These are phyloP conservation scores for Pythium volutum DNA, from an alignment of 352 stramenopile species.

Conservation along the genomic window DNA sequence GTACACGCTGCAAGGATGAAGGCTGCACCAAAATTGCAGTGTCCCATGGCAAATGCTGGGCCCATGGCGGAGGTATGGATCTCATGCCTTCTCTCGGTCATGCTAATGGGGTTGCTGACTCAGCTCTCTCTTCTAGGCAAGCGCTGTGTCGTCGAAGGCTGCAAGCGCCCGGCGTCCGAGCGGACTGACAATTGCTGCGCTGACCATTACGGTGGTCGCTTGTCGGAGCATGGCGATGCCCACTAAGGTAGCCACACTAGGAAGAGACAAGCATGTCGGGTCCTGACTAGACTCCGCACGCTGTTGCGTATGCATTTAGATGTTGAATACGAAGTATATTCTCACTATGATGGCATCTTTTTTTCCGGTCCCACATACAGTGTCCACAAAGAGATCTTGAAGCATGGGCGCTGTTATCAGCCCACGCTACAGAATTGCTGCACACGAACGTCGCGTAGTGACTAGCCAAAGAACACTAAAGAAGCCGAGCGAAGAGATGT, in stretches of 20 bases:
- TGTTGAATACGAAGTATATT: no score
- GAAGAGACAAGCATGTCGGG: background rate
- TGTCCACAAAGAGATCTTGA: background rate
- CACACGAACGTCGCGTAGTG: background rate
- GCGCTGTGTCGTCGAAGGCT: slow-evolving; percentile 23
- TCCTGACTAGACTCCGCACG: no score
- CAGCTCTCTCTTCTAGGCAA: slow-evolving; percentile 18
- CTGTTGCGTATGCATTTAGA: background rate
- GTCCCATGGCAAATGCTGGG: slow-evolving; percentile 42
- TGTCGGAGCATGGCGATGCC: background rate
- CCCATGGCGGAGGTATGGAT: slow-evolving; percentile 26
- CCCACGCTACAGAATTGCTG: background rate
- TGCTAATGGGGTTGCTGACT: background rate
- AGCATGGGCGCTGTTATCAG: background rate
- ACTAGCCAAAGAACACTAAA: slow-evolving; percentile 10
- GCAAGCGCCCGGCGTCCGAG: slow-evolving; percentile 25
- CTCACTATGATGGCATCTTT: no score
- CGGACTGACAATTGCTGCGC: slow-evolving; percentile 28
- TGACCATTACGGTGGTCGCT: slow-evolving; percentile 18
- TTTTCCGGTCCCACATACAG: no score
- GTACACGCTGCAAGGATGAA: slow-evolving; percentile 31
- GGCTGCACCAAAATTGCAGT: slow-evolving; percentile 37
- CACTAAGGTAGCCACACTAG: background rate
- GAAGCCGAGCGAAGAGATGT: slow-evolving; percentile 4
- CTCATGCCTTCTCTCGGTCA: background rate